Percentiles rank a stretch among this genome's conserved stretches.
phyloP scores from a whole-genome alignment of 164 flowering plant species.

The Magnolia sinica region DNA sequence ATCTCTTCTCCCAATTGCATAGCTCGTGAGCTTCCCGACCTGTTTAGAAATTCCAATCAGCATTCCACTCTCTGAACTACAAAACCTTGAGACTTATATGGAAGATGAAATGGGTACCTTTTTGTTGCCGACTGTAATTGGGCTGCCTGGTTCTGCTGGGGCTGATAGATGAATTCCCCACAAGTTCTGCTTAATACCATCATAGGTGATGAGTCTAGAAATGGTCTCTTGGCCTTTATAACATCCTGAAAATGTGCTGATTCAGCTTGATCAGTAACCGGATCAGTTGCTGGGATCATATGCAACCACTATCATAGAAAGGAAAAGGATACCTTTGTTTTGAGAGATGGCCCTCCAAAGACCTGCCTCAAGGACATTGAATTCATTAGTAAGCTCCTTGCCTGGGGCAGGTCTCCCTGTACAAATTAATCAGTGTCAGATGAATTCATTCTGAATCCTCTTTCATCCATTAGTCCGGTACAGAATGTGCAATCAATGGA shows the following conservation, averaged over 20 bases:
- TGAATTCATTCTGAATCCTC: background rate
- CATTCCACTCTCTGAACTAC: background rate
- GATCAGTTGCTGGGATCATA: background rate
- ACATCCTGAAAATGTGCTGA: conserved; percentile 48
- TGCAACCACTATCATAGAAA: background rate
- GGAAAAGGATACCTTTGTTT: conserved; percentile 50
- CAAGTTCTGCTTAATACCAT: conserved; percentile 76
- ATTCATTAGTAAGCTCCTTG: conserved; percentile 77
- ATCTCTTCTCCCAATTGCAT: conserved; percentile 44
- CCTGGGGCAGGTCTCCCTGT: conserved; percentile 87
- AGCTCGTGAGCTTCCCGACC: conserved; percentile 87
- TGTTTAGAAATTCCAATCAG: conserved; percentile 16
- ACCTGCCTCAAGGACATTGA: conserved; percentile 83
- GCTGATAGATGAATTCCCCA: conserved; percentile 68
- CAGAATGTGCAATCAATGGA: too few relatives aligned
- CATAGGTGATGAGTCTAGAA: conserved; percentile 75
- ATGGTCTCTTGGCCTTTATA: conserved; percentile 95
- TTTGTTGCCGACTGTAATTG: conserved; percentile 58
- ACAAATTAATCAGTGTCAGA: conserved; percentile 1
- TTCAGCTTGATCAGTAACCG: background rate
- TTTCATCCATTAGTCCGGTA: too few relatives aligned
- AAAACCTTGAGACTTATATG: background rate
- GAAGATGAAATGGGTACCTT: conserved; percentile 38
- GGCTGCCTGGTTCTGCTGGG: conserved; percentile 65
- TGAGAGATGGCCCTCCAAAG: conserved; percentile 80